Evolutionary conservation across 768 basidiomycete genomes (phyloP).

Genomic region (Serendipita indica): DNA sequence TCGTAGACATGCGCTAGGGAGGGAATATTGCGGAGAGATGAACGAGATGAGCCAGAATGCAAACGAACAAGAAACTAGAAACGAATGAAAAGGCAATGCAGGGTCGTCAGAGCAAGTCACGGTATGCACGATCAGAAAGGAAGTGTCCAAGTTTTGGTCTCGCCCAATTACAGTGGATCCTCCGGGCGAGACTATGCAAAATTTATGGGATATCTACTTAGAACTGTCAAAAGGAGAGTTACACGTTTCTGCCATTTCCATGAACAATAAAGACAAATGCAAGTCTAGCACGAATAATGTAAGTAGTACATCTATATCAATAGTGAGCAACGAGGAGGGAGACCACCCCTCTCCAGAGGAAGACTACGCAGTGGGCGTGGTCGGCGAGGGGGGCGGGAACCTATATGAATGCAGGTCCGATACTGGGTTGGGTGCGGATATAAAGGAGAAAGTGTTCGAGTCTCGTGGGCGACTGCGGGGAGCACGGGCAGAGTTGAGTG

Average conservation of each 20-base stretch:
- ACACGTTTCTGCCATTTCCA: background rate
- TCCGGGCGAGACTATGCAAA: too few relatives aligned
- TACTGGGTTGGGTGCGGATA: background rate
- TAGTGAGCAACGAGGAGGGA: background rate
- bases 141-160: too few relatives aligned
- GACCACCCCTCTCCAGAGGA: too few relatives aligned
- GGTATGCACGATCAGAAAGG: too few relatives aligned
- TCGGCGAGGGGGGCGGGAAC: background rate
- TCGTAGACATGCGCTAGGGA: background rate
- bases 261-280: background rate
- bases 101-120: too few relatives aligned
- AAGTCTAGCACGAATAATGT: background rate
- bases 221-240: background rate
- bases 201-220: too few relatives aligned
- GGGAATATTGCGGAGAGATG: background rate
- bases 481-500: constrained; percentile 2
- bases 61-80: constrained; percentile 2
- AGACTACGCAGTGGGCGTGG: background rate
- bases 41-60: background rate
- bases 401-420: constrained; percentile 3
- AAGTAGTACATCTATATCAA: too few relatives aligned
- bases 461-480: background rate
- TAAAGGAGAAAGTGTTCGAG: constrained; percentile 1
- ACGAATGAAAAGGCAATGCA: background rate
- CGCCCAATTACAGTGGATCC: too few relatives aligned